These are phyloP conservation scores for Beauveria brongniartii DNA, from an alignment of 2,329 filamentous ascomycete genomes.

Conservation along the genomic window DNA sequence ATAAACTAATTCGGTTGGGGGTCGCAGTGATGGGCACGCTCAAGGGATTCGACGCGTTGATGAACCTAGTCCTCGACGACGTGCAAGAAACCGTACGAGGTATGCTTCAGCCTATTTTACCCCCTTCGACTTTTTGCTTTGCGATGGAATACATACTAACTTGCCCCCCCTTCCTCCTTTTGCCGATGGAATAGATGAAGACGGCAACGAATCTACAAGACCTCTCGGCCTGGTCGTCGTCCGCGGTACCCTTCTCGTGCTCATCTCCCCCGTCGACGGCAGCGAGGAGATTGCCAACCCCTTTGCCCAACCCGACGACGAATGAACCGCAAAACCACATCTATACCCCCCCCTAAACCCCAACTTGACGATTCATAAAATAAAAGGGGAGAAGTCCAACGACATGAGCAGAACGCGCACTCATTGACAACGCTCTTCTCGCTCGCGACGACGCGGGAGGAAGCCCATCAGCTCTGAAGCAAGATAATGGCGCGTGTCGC, in stretches of 20 bases:
- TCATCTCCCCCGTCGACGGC: conserved; percentile 87
- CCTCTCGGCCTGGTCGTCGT: conserved; percentile 82
- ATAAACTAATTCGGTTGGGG: background rate
- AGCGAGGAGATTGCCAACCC: conserved; percentile 96
- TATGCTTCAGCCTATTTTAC: conserved; percentile 31
- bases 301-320: conserved; percentile 69
- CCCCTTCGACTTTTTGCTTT: background rate
- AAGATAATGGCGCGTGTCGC: too few relatives aligned
- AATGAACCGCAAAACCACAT: conserved; percentile 15
- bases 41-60: conserved; percentile 93
- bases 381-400: background rate
- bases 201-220: conserved; percentile 78
- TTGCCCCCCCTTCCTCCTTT: background rate
- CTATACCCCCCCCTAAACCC: background rate
- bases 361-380: background rate
- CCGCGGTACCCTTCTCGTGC: conserved; percentile 82
- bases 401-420: too few relatives aligned
- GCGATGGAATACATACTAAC: background rate
- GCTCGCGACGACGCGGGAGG: too few relatives aligned
- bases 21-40: conserved; percentile 70
- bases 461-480: too few relatives aligned
- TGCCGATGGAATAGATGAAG: conserved; percentile 58
- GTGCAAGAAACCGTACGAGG: conserved; percentile 85
- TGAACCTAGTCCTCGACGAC: conserved; percentile 95
- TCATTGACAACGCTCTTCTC: too few relatives aligned